Conservation (phyloP, 148 eudicot genomes). For the Amaranthus cruentus region DNA sequence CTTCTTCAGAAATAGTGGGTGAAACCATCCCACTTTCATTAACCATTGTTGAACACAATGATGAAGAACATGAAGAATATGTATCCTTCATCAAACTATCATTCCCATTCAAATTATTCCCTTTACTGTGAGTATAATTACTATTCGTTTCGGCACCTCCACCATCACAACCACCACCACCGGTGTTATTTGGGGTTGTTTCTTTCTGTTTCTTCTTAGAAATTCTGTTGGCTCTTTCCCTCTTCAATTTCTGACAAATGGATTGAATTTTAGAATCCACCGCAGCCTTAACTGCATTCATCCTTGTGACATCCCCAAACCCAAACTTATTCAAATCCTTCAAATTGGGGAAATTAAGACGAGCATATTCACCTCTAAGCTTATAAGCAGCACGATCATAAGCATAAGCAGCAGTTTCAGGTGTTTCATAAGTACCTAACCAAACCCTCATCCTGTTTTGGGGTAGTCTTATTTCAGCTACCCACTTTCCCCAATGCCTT, state of each 20-base stretch:
- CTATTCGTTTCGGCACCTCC: no score
- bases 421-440: slow-evolving; percentile 86
- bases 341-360: slow-evolving; percentile 69
- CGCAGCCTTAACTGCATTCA: slow-evolving; percentile 49
- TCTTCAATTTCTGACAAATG: slow-evolving; percentile 58
- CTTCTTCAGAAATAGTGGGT: slow-evolving; percentile 48
- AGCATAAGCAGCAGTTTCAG: slow-evolving; percentile 96
- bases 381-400: slow-evolving; percentile 92
- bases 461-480: slow-evolving; percentile 90
- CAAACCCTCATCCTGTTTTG: slow-evolving; percentile 91
- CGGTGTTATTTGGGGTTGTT: no score
- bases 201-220: slow-evolving; percentile 36
- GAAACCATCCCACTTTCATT: slow-evolving; percentile 40
- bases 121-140: not conserved
- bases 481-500: slow-evolving; percentile 99
- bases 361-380: slow-evolving; percentile 85
- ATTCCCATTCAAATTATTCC: slow-evolving; percentile 12
- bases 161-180: no score
- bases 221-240: slow-evolving; percentile 46
- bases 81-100: slow-evolving; percentile 23
- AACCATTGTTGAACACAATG: slow-evolving; percentile 25
- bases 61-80: slow-evolving; percentile 31
- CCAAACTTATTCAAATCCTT: slow-evolving; percentile 49
- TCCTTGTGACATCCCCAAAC: slow-evolving; percentile 41
- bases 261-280: slow-evolving; percentile 85